These are phyloP conservation scores for Obba rivulosa DNA, from an alignment of 768 basidiomycete genomes.

Conservation along the genomic window DNA sequence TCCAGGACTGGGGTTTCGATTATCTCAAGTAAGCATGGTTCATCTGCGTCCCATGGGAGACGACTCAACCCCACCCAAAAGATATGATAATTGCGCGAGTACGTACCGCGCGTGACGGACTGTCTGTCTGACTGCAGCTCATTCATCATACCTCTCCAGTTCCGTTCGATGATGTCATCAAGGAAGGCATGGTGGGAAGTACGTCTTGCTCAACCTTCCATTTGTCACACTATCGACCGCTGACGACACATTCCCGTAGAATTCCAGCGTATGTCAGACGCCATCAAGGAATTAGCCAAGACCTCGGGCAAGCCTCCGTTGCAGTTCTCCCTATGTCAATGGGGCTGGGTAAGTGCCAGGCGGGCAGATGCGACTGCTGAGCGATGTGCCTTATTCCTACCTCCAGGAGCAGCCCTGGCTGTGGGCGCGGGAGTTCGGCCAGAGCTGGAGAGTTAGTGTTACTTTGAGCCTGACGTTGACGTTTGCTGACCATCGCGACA, in stretches of 20 bases:
- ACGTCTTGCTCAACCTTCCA: slow-evolving; percentile 39
- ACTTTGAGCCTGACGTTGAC: not conserved
- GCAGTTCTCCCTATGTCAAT: slow-evolving; percentile 59
- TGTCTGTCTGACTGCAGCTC: slow-evolving; percentile 43
- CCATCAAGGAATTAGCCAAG: slow-evolving; percentile 45
- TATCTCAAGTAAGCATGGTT: slow-evolving; percentile 46
- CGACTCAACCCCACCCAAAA: not conserved
- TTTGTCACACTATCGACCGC: not conserved
- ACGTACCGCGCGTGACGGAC: slow-evolving; percentile 39
- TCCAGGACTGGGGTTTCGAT: slow-evolving; percentile 65
- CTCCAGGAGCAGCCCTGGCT: slow-evolving; percentile 56
- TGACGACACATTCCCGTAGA: slow-evolving; percentile 29
- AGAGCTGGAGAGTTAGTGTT: slow-evolving; percentile 55
- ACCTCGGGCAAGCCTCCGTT: slow-evolving; percentile 48
- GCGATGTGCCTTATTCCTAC: not conserved
- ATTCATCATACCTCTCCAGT: slow-evolving; percentile 3
- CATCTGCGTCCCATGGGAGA: not conserved
- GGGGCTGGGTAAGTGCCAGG: slow-evolving; percentile 47
- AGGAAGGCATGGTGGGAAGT: slow-evolving; percentile 21
- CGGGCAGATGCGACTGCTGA: not conserved
- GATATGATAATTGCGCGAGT: slow-evolving; percentile 57
- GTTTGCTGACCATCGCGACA: not conserved
- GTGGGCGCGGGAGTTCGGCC: slow-evolving; percentile 55
- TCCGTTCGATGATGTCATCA: slow-evolving; percentile 8
- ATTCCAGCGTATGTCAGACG: slow-evolving; percentile 55